phyloP scores from a whole-genome alignment of 169 alveolate genomes.

The Condylostoma magnum region DNA sequence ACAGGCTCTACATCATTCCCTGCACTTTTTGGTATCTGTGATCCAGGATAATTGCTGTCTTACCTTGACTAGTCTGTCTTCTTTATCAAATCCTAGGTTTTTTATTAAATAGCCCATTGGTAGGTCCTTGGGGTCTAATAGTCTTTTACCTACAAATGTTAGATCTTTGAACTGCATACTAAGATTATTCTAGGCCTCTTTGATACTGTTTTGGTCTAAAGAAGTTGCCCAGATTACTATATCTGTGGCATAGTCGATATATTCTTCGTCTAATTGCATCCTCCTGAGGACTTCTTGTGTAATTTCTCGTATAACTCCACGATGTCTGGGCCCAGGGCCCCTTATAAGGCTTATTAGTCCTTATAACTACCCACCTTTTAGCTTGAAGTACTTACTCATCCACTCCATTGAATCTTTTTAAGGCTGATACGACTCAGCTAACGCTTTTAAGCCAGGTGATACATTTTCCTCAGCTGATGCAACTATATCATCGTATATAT shows the following conservation, averaged over 20 bases:
- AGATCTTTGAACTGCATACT: conserved; percentile 6
- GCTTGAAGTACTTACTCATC: conserved; percentile 5
- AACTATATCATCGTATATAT: neutral
- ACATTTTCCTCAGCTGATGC: neutral
- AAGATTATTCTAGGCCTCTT: neutral
- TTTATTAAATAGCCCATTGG: conserved; percentile 3
- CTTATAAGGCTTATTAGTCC: neutral
- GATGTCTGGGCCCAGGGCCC: neutral
- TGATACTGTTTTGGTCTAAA: neutral
- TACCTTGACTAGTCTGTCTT: neutral
- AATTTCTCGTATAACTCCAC: neutral
- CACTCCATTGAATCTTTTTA: neutral
- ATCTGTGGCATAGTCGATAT: neutral
- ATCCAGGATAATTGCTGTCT: neutral
- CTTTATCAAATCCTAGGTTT: neutral
- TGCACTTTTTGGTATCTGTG: neutral
- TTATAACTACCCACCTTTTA: neutral
- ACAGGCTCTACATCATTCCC: neutral
- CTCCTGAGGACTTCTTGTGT: neutral
- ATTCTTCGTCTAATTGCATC: conserved; percentile 5
- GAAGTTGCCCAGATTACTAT: neutral
- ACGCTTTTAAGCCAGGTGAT: neutral
- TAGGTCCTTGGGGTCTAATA: neutral
- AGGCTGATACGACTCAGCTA: neutral
- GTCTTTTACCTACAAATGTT: neutral